Conservation (phyloP, 176 grass and related monocot genomes). For the Chrysopogon serrulatus region DNA sequence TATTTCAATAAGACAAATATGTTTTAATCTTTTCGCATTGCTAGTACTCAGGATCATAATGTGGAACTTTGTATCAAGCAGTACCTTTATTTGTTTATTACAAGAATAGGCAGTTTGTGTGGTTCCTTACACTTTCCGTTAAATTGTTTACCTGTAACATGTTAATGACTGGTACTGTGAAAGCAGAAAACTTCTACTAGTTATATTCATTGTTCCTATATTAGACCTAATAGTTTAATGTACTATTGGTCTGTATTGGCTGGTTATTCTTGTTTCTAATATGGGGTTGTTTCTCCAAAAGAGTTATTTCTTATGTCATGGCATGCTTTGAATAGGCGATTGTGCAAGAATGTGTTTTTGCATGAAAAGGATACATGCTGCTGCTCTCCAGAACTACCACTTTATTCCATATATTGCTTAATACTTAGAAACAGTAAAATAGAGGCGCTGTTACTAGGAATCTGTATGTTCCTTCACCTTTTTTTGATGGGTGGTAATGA, state of each 20-base stretch:
- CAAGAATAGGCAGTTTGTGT: background rate
- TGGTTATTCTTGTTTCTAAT: background rate
- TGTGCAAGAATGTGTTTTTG: background rate
- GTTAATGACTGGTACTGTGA: background rate
- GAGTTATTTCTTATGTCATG: background rate
- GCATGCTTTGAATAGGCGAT: conserved; percentile 9
- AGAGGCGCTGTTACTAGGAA: background rate
- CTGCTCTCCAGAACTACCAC: background rate
- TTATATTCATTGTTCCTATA: background rate
- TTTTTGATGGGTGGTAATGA: background rate
- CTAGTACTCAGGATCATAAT: background rate
- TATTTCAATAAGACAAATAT: background rate
- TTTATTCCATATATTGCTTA: background rate
- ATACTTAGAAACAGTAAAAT: background rate
- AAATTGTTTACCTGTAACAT: background rate
- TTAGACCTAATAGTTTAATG: background rate
- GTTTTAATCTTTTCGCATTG: background rate
- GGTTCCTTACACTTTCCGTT: background rate
- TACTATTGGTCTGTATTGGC: background rate
- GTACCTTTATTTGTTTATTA: background rate
- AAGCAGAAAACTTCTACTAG: background rate
- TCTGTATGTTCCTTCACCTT: background rate
- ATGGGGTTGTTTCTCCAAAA: background rate
- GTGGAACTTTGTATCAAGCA: background rate
- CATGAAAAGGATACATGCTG: background rate